Conservation (phyloP, 176 grass and related monocot species). For the Aechmea fasciata region DNA sequence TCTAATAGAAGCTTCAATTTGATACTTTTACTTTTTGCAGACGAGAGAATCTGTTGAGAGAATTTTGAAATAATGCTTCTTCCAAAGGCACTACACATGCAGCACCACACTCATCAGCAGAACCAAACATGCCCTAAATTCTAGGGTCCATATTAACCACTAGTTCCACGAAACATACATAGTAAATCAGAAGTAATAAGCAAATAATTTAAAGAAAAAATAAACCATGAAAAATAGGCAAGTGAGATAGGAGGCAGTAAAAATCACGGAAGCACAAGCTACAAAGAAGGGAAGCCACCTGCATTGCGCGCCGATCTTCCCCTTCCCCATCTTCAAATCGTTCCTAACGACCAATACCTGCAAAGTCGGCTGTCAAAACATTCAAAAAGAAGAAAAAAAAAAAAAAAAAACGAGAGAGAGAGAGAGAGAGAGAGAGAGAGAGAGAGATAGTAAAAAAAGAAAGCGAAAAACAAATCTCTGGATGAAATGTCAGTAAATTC, state of each 20-base stretch:
- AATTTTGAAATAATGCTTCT: too few relatives aligned
- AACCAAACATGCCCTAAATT: too few relatives aligned
- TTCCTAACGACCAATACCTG: constrained; percentile 92
- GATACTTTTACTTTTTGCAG: too few relatives aligned
- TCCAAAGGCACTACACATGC: too few relatives aligned
- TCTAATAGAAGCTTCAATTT: too few relatives aligned
- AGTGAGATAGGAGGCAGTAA: not conserved
- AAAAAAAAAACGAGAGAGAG: too few relatives aligned
- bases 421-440: too few relatives aligned
- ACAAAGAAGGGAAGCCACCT: constrained; percentile 30
- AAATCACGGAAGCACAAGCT: not conserved
- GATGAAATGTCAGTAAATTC: not conserved
- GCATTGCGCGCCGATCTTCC: constrained; percentile 95
- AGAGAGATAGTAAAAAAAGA: not conserved
- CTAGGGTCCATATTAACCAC: too few relatives aligned
- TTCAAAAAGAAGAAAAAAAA: not conserved
- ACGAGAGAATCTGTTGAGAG: too few relatives aligned
- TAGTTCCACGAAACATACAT: too few relatives aligned
- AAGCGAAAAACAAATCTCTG: not conserved
- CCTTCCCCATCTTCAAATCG: constrained; percentile 98
- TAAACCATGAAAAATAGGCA: not conserved
- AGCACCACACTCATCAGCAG: too few relatives aligned
- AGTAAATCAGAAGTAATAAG: not conserved
- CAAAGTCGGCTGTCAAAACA: not conserved
- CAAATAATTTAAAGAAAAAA: not conserved